Base-by-base conservation (phyloP, 2,329 filamentous ascomycete genomes). In the Microdochium trichocladiopsis region DNA sequence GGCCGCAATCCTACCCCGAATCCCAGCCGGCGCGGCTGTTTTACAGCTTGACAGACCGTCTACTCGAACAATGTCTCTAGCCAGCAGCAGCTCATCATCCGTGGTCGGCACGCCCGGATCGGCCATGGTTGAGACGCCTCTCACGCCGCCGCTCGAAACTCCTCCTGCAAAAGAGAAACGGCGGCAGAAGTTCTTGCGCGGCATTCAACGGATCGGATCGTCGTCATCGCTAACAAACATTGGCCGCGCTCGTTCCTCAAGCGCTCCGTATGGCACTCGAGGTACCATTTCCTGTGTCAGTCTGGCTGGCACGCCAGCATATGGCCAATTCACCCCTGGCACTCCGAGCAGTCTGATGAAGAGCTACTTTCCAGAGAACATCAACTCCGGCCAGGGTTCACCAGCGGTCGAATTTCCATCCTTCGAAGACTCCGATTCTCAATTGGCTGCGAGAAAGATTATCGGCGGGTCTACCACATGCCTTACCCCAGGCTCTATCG, bases 131-230 rank as follows among this genome's bases (percentile, higher is more conserved):
- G 41, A 45, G 18, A 45, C 41, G 18, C 41, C 41, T 6, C 41
- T 45, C 14, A 45, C 41, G 5, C 41, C 41, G n/a, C 41, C 41
- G n/a, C 41, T 45, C 41, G 41, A 45, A 18, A 45, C 14, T 18
- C 41, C 41, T 18, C 70, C 69, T 2, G 74, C 73, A 24, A 90
- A 86, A 68, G 74, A 80, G 52, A 90, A 85, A 66, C 80, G 83
- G 51, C 82, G 87, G 48, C 82, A 85, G 60, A 82, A 85, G 54
- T 69, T 95, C 31, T 73, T 95, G 18, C 83, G 84, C 56, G 83
- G 85, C 28, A 77, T 95, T 49, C 86, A 93, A 56, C 85, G 89
- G 53, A 93, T 95, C 63, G 86, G 88, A 11, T 95, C 90, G 0
- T 90, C 86, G 6, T 85, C 88, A 1, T 88, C 87, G 16, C 72